phyloP scores from a whole-genome alignment of 2,329 filamentous ascomycete species.

The Nothomitra cinnamomea region DNA sequence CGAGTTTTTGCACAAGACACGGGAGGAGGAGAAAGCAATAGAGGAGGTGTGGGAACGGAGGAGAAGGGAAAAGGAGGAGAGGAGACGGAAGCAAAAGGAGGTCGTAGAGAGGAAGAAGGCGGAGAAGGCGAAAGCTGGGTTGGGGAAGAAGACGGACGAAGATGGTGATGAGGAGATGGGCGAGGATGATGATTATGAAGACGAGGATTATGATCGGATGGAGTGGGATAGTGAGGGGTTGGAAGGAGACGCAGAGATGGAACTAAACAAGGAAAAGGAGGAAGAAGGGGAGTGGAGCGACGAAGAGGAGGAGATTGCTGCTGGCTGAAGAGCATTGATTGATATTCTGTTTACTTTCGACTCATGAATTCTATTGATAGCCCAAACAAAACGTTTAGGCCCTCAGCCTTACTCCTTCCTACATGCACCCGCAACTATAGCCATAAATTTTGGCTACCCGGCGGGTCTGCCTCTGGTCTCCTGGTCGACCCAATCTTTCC shows the following conservation, averaged over 20 bases:
- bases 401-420: no score
- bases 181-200: constrained; percentile 31
- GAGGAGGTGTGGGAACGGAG: constrained; percentile 71
- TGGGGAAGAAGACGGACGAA: constrained; percentile 23
- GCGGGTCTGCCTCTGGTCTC: no score
- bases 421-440: no score
- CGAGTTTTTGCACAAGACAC: constrained; percentile 76
- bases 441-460: no score
- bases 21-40: constrained; percentile 57
- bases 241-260: constrained; percentile 19
- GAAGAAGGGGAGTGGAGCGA: constrained; percentile 17
- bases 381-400: no score
- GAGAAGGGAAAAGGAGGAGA: constrained; percentile 62
- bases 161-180: constrained; percentile 33
- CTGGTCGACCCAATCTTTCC: no score
- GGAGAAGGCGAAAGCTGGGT: constrained; percentile 29
- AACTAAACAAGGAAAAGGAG: constrained; percentile 19
- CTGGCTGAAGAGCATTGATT: not conserved
- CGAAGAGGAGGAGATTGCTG: constrained; percentile 17
- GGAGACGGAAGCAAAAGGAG: constrained; percentile 68
- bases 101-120: constrained; percentile 80
- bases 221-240: constrained; percentile 20
- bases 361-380: no score
- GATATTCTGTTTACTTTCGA: no score
- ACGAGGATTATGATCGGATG: constrained; percentile 23